Conservation (phyloP, 768 basidiomycete genomes). For the Bullera alba region DNA sequence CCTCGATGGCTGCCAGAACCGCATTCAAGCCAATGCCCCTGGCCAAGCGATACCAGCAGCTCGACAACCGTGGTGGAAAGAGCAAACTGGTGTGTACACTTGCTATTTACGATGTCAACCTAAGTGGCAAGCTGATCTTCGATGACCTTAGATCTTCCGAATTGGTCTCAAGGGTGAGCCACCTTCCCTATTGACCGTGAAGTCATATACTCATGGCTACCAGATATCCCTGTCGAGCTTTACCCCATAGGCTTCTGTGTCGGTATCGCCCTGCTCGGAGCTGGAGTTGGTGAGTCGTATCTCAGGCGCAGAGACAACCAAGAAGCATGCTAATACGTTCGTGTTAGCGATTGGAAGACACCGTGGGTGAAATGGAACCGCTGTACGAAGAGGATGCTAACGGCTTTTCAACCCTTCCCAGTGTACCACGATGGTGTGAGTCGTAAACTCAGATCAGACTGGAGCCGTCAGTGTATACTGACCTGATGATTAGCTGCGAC, state of each 20-base stretch:
- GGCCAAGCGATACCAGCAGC: conserved; percentile 9
- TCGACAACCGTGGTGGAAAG: conserved; percentile 33
- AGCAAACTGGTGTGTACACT: conserved; percentile 40
- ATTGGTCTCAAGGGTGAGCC: conserved; percentile 37
- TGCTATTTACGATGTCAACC: not conserved
- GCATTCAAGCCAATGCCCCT: not conserved
- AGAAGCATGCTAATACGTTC: no score
- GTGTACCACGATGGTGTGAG: conserved; percentile 42
- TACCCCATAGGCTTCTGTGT: conserved; percentile 45
- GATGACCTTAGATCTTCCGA: conserved; percentile 35
- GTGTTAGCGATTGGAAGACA: conserved; percentile 23
- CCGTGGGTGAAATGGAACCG: not conserved
- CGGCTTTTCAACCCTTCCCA: conserved; percentile 4
- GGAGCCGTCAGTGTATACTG: no score
- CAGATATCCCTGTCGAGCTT: conserved; percentile 44
- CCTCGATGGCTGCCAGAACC: conserved; percentile 5
- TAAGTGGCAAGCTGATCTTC: not conserved
- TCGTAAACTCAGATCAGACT: not conserved
- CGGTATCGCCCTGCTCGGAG: conserved; percentile 38
- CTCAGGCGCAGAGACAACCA: not conserved
- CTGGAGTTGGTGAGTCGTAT: conserved; percentile 29
- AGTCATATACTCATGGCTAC: not conserved
- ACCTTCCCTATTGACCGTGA: not conserved
- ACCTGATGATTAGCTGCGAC: not conserved
- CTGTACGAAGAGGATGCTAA: not conserved